Conservation (phyloP, 352 stramenopile genomes). For the Pythium phragmitis region DNA sequence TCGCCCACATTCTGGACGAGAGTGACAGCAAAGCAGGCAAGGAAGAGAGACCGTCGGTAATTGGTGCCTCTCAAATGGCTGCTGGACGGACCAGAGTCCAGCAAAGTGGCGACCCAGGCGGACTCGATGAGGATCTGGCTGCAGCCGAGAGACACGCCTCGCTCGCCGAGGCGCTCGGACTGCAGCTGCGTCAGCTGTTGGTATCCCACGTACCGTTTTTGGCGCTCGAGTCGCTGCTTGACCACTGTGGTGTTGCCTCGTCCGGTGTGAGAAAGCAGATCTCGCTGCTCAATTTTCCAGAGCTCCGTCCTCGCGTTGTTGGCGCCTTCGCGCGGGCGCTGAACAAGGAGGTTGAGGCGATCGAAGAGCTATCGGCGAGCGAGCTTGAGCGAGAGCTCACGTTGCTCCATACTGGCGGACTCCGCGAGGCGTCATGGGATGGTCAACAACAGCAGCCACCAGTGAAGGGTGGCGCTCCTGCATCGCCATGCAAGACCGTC, state of each 20-base stretch:
- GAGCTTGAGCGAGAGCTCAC: slow-evolving; percentile 22
- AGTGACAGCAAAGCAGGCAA: background rate
- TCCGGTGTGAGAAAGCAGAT: slow-evolving; percentile 33
- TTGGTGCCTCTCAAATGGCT: too few relatives aligned
- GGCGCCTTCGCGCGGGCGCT: slow-evolving; percentile 15
- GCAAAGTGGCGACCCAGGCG: background rate
- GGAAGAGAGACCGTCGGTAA: too few relatives aligned
- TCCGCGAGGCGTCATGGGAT: background rate
- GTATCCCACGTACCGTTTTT: slow-evolving; percentile 27
- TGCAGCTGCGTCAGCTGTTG: slow-evolving; percentile 3
- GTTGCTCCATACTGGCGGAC: background rate
- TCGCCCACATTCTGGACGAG: slow-evolving; percentile 1
- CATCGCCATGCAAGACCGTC: too few relatives aligned
- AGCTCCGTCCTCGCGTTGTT: slow-evolving; percentile 16
- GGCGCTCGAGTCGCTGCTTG: slow-evolving; percentile 36
- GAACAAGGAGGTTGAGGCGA: background rate
- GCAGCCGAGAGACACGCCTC: background rate
- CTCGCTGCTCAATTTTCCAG: slow-evolving; percentile 24
- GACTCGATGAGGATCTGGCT: background rate
- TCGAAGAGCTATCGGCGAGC: slow-evolving; percentile 24
- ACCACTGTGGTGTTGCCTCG: slow-evolving; percentile 34
- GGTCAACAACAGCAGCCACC: background rate
- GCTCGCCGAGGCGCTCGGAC: background rate
- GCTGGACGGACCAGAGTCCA: background rate
- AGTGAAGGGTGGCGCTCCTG: background rate